Evolutionary conservation across 108 stramenopile species (phyloP).

Genomic region (Nitzschia putrida): DNA sequence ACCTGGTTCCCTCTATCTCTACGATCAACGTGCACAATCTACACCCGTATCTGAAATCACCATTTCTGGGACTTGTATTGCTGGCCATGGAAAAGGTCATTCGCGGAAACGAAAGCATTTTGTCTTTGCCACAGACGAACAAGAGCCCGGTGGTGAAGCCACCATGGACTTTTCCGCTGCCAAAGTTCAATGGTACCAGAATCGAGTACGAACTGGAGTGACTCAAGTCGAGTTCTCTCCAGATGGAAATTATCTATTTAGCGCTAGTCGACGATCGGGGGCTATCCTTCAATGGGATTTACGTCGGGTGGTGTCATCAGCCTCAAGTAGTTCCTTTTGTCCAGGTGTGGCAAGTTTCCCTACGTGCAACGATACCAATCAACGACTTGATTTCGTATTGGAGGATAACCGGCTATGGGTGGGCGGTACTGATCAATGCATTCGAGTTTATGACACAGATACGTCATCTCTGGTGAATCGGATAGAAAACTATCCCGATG

Average conservation of each 20-base stretch:
- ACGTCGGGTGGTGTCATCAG: constrained; percentile 53
- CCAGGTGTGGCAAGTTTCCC: constrained; percentile 65
- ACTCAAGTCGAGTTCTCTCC: constrained; percentile 70
- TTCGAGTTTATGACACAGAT: constrained; percentile 53
- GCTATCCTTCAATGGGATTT: constrained; percentile 81
- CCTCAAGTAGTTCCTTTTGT: constrained; percentile 28
- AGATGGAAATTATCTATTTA: constrained; percentile 57
- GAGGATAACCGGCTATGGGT: constrained; percentile 51
- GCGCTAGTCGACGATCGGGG: constrained; percentile 70
- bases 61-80: constrained; percentile 48
- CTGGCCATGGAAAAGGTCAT: constrained; percentile 67
- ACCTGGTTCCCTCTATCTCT: constrained; percentile 84
- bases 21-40: constrained; percentile 60
- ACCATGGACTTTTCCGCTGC: constrained; percentile 56
- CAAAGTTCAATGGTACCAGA: constrained; percentile 73
- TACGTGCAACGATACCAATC: constrained; percentile 75
- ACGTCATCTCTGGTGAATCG: constrained; percentile 15
- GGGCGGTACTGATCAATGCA: constrained; percentile 53
- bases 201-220: constrained; percentile 67
- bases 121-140: constrained; percentile 19
- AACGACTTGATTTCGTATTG: constrained; percentile 71
- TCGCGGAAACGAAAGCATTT: constrained; percentile 48
- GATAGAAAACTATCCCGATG: constrained; percentile 40
- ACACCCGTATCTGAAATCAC: constrained; percentile 28
- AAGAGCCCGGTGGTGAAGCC: neutral